These are phyloP conservation scores for Pseudofabraea citricarpa DNA, from an alignment of 2,329 filamentous ascomycete species.

Conservation along the genomic window DNA sequence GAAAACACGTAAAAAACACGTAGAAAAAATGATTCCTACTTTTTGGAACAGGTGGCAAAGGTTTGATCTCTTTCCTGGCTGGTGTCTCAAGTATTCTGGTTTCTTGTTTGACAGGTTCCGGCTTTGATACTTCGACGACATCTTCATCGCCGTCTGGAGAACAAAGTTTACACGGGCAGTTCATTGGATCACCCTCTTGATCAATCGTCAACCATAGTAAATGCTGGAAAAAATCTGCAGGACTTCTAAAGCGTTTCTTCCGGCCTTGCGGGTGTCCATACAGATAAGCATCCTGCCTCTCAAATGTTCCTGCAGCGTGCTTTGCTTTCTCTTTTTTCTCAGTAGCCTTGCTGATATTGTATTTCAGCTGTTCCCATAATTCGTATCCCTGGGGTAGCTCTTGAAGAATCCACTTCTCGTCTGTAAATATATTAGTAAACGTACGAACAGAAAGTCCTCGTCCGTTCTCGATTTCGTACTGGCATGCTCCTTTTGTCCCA, in stretches of 20 bases:
- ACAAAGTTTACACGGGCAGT: constrained; percentile 54
- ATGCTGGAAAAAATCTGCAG: constrained; percentile 56
- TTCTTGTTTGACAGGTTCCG: constrained; percentile 6
- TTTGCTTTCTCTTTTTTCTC: constrained; percentile 36
- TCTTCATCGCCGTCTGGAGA: constrained; percentile 40
- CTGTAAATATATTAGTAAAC: too few species aligned
- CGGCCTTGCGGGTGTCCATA: constrained; percentile 54
- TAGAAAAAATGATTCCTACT: too few species aligned
- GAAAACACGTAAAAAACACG: too few species aligned
- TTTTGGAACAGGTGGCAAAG: too few species aligned
- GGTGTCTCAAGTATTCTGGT: constrained; percentile 1
- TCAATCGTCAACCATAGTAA: constrained; percentile 52
- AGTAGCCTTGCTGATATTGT: constrained; percentile 33
- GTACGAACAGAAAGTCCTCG: too few species aligned
- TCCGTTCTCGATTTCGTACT: too few species aligned
- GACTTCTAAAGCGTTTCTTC: constrained; percentile 53
- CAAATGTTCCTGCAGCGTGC: constrained; percentile 40
- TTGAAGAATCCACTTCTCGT: constrained; percentile 28
- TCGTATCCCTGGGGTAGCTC: constrained; percentile 51
- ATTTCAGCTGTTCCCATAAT: constrained; percentile 54
- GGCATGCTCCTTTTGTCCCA: constrained; percentile 30
- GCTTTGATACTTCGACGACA: constrained; percentile 27
- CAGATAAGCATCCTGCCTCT: constrained; percentile 54
- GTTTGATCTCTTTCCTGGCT: constrained; percentile 12
- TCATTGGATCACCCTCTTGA: constrained; percentile 41